Evolutionary conservation across 148 eudicot species (phyloP), one percentile per base, ranked within the genome.

Genomic region (Silene conica): DNA sequence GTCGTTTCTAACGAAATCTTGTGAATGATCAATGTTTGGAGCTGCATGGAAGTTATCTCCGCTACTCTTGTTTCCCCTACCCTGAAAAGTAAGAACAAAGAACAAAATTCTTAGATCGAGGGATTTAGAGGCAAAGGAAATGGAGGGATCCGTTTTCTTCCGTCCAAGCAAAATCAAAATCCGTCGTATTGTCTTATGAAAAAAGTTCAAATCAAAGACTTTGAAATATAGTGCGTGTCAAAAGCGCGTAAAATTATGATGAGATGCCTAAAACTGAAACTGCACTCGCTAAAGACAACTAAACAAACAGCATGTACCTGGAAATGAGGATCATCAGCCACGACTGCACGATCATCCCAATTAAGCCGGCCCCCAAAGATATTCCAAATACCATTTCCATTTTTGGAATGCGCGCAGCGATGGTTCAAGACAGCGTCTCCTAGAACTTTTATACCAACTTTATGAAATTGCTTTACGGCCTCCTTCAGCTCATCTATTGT

Each of bases 301-400:
- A 8, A 64, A n/a, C 9, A 56, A 63, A 45, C 14, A 54, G 68
- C 67, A 34, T 72, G 89, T 74, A 92, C 99, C 96, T 96, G 99
- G 82, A 92, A 96, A 82, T 96, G 99, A 69, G 99, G 99, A 82
- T 96, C 99, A 80, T 96, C 99, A 46, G 94, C 89, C 70, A 96
- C 99, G 72, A 96, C 84, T 48, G 99, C 99, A 74, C 99, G 90
- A 61, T 96, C 99, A 87, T 96, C 99, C 99, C 99, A 95, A 79
- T 96, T 92, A 71, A 96, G 87, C 68, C 91, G 92, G 63, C 99
- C 99, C 63, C 99, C 99, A 78, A 90, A 96, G 52, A 92, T 86
- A 71, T 96, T 96, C 99, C 99, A 96, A 26, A 96, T 69, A 73
- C 97, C 99, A 82, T 96, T 95, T 64, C 86, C 76, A 83, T 92